Evolutionary conservation across 2,329 filamentous ascomycete species (phyloP), one percentile per base, ranked within the genome.

Genomic region (Trichoderma atrobrunneum): DNA sequence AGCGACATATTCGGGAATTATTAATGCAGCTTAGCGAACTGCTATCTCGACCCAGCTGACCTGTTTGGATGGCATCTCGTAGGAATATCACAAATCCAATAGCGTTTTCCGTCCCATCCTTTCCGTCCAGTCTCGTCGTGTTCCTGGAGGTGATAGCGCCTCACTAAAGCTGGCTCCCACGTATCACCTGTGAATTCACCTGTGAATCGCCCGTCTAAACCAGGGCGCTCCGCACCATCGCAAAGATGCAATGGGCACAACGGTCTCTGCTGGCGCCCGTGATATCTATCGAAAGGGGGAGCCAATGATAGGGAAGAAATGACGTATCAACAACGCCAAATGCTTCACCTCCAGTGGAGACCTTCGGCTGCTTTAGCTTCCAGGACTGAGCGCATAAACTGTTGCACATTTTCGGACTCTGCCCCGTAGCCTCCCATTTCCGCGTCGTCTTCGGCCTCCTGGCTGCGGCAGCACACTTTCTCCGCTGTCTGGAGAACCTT

Each of bases 401-500:
- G 83, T 76, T 85, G 87, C 79, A 92, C 81, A 75, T 86, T 84
- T 24, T 84, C 82, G n/a, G 84, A 84, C 65, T 81, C 81, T 12
- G 74, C 57, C 12, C 65, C 79, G 54, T 84, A 82, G 72, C 87
- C 87, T 68, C 82, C 81, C 80, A 87, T 84, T 21, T 79, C 76
- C 73, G 80, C 83, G 72, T 87, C 85, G 24, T 80, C 76, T 11
- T 81, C 83, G 36, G 57, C 21, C 32, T 80, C 80, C 32, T 77
- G 77, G 68, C 78, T 79, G 70, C 80, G 77, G 76, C 86, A 91
- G 80, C 94, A 97, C 62, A 91, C 85, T 51, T 84, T 82, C 78
- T 89, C 86, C 39, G 92, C 94, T 59, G 85, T 83, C 73, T 90
- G 86, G 75, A 90, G 89, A 21, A 92, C 88, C 57, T 86, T 84